These are phyloP conservation scores for Candida lessepsii DNA, from an alignment of 805 yeast species.

Conservation along the genomic window DNA sequence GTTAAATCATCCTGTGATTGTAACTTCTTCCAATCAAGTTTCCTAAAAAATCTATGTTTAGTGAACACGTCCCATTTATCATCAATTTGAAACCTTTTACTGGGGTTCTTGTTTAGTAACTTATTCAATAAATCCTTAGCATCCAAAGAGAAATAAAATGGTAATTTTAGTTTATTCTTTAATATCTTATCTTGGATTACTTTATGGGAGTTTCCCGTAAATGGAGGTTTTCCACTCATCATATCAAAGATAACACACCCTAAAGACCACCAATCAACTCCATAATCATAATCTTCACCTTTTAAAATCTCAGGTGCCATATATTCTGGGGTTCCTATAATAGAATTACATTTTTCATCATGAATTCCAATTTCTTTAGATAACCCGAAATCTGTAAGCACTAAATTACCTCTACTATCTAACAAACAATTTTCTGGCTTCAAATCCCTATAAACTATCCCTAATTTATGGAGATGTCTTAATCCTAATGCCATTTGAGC, in stretches of 20 bases:
- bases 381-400: constrained; percentile 45
- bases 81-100: constrained; percentile 38
- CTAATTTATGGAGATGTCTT: constrained; percentile 38
- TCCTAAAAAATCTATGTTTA: constrained; percentile 39
- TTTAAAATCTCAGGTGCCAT: constrained; percentile 48
- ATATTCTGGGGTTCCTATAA: constrained; percentile 47
- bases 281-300: constrained; percentile 40
- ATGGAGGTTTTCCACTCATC: constrained; percentile 46
- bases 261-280: constrained; percentile 49
- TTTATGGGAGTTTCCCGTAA: constrained; percentile 41
- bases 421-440: constrained; percentile 48
- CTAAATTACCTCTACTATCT: constrained; percentile 38
- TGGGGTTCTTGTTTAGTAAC: constrained; percentile 37
- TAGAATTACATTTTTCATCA: constrained; percentile 24
- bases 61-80: constrained; percentile 30
- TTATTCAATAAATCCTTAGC: constrained; percentile 42
- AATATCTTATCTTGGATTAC: constrained; percentile 40
- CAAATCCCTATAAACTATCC: constrained; percentile 43
- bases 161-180: constrained; percentile 33
- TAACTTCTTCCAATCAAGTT: constrained; percentile 36
- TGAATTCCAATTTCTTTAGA: constrained; percentile 33
- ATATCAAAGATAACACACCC: constrained; percentile 46
- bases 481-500: constrained; percentile 45
- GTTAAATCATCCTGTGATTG: constrained; percentile 24
- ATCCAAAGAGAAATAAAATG: constrained; percentile 40